phyloP scores from a whole-genome alignment of 345 rosid genomes.

The Barbarea vulgaris region DNA sequence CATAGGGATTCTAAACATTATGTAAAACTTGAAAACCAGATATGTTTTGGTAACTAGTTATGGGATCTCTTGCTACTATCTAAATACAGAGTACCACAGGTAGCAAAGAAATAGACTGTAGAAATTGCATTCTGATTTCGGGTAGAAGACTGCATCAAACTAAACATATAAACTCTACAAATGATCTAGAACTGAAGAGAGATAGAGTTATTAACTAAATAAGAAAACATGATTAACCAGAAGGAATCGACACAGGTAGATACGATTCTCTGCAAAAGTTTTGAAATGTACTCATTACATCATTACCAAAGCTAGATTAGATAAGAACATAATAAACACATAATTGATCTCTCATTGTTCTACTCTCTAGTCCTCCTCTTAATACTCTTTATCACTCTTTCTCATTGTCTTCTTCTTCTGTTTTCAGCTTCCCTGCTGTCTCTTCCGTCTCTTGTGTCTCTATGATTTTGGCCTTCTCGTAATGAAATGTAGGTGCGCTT shows the following conservation, averaged over 20 bases:
- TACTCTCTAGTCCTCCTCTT: not conserved
- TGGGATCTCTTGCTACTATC: not conserved
- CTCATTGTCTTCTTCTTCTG: not conserved
- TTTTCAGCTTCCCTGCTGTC: not conserved
- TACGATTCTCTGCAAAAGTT: not conserved
- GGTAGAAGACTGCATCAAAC: not conserved
- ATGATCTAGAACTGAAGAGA: not conserved
- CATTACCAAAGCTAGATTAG: constrained; percentile 1
- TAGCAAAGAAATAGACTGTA: not conserved
- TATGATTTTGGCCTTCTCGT: not conserved
- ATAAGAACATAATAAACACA: not conserved
- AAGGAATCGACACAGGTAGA: not conserved
- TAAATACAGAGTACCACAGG: not conserved
- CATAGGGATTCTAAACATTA: not conserved
- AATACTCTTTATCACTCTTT: not conserved
- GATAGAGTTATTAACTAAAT: no score
- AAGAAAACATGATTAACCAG: no score
- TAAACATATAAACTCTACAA: not conserved
- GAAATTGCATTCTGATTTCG: not conserved
- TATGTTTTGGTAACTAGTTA: not conserved
- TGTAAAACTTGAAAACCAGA: not conserved
- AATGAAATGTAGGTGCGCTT: not conserved
- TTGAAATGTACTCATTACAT: not conserved
- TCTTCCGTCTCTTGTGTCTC: not conserved
- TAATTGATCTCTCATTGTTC: not conserved